Percentiles rank a stretch among this genome's conserved stretches.
Evolutionary conservation across 192 early-diverging fungal species (phyloP).

Genomic region (Lobosporangium transversale): DNA sequence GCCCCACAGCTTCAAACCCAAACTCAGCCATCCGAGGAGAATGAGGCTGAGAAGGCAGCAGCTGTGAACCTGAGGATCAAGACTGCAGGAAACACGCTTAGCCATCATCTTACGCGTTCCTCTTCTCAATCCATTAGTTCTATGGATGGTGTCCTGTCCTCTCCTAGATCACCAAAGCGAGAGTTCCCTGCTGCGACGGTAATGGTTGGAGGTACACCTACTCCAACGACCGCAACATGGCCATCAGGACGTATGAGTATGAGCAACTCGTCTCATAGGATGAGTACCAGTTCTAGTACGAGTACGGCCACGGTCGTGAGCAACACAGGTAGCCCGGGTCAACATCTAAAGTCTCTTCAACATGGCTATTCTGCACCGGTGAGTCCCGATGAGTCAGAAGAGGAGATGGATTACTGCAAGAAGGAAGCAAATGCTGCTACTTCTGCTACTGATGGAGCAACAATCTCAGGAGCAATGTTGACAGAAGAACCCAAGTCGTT

Average conservation of each 20-base stretch:
- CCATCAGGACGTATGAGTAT: conserved; percentile 46
- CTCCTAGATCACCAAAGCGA: conserved; percentile 19
- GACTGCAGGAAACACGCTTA: conserved; percentile 5
- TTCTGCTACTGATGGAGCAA: too few species aligned
- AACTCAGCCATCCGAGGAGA: not conserved
- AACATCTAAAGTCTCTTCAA: not conserved
- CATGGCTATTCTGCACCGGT: conserved; percentile 1
- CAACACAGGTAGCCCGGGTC: not conserved
- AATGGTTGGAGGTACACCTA: not conserved
- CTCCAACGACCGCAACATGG: conserved; percentile 12
- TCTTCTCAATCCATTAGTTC: conserved; percentile 19
- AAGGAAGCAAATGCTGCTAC: not conserved
- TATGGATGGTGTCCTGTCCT: not conserved
- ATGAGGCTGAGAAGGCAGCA: conserved; percentile 8
- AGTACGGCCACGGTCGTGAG: conserved; percentile 5
- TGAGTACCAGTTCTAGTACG: conserved; percentile 42
- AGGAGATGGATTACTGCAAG: conserved; percentile 11
- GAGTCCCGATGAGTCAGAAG: conserved; percentile 12
- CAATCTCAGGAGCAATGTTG: too few species aligned
- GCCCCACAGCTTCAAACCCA: not conserved
- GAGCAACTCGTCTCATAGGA: conserved; percentile 25
- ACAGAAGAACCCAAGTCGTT: conserved; percentile 18
- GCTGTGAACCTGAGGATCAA: conserved; percentile 3
- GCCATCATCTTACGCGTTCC: conserved; percentile 1
- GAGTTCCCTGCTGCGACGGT: conserved; percentile 3